Evolutionary conservation across 306 rosid species (phyloP), one percentile per base, ranked within the genome.

Genomic region (Cucurbita argyrosperma): DNA sequence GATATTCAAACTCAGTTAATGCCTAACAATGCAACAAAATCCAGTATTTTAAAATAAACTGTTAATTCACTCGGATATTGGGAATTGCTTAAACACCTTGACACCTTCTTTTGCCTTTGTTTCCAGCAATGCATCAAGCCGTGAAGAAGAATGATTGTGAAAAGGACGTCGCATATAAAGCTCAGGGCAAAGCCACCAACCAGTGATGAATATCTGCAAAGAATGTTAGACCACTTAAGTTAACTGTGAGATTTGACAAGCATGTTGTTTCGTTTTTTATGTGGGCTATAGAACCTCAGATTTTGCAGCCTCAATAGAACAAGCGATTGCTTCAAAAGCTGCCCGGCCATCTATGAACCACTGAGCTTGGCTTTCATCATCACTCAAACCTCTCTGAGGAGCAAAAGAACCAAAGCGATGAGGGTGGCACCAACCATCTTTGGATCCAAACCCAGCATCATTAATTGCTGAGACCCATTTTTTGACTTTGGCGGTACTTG

Each of bases 171-270:
- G 78, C 55, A 81, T 40, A 79, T 84, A 79, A 62, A 84, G 71
- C 60, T 84, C 88, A 5, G 88, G 88, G 74, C 88, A 84, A 68
- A 84, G 82, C 88, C 88, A 84, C 88, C 88, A 84, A 43, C 88
- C 88, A 70, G 88, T 84, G 23, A 84, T 79, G 82, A 81, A 82
- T 42, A 84, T 81, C 88, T 84, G 80, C 77, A 67, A 75, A 43
- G 58, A 67, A 18, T 43, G 45, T 74, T 72, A 16, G 40, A 74
- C 11, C 56, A 16, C 53, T 26, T 74, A 16, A 74, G 77, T 45
- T 47, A 11, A 26, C 26, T 21, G 1, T 12, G 77, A 0, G 18
- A 74, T 40, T 37, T n/a, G 12, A 45, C 38, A 19, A 50, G 38
- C 51, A 74, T 55, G 15, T 57, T 35, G 45, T 46, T 47, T 45